Evolutionary conservation across 805 yeast species (phyloP).

Genomic region (Wickerhamomyces sydowiorum): DNA sequence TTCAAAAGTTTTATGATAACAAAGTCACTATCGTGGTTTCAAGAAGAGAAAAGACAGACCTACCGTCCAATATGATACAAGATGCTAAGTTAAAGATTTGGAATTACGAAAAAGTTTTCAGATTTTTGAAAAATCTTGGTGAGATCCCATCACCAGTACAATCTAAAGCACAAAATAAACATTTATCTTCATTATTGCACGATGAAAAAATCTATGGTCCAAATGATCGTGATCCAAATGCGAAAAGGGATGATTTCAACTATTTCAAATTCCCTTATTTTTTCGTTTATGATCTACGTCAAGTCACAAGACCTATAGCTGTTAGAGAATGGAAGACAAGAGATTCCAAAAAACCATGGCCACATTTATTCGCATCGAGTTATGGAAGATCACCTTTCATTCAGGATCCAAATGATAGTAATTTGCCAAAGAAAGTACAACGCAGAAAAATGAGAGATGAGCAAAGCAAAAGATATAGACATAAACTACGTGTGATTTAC

Average conservation of each 20-base stretch:
- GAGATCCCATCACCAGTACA: conserved; percentile 24
- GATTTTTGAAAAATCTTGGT: conserved; percentile 68
- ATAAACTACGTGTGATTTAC: conserved; percentile 21
- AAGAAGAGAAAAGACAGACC: conserved; percentile 42
- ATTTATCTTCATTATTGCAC: conserved; percentile 58
- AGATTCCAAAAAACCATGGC: conserved; percentile 35
- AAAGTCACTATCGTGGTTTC: conserved; percentile 72
- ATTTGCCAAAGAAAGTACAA: conserved; percentile 35
- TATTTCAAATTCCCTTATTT: conserved; percentile 73
- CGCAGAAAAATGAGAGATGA: conserved; percentile 19
- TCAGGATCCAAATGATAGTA: conserved; percentile 48
- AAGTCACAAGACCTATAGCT: conserved; percentile 74
- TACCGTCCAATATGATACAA: conserved; percentile 52
- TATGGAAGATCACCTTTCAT: conserved; percentile 72
- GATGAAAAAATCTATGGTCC: conserved; percentile 87
- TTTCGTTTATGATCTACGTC: conserved; percentile 75
- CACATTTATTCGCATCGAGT: conserved; percentile 53
- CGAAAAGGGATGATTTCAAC: conserved; percentile 77
- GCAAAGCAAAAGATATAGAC: conserved; percentile 35
- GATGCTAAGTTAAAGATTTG: conserved; percentile 80
- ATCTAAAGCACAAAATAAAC: conserved; percentile 17
- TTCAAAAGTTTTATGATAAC: conserved; percentile 53
- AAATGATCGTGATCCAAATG: conserved; percentile 81
- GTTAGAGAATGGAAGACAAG: conserved; percentile 70
- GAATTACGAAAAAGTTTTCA: conserved; percentile 78